Percentiles rank a stretch among this genome's conserved stretches.
phyloP scores from a whole-genome alignment of 1,284 basidiomycete species.

The Trichosporon sp. region DNA sequence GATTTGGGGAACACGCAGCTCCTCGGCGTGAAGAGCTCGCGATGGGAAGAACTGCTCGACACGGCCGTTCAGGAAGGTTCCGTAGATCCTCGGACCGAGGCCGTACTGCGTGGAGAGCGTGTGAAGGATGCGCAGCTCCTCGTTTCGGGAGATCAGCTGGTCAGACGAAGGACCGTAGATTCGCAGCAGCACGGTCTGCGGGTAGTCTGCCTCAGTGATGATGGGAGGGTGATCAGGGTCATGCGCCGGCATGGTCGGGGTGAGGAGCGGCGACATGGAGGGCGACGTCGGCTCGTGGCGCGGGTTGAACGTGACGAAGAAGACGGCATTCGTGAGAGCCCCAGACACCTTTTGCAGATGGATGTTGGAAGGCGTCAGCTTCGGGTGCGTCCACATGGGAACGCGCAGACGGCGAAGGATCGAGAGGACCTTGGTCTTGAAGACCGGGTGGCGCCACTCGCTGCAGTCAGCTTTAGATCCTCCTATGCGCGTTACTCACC shows the following conservation, averaged over 20 bases:
- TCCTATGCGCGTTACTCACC: conserved; percentile 61
- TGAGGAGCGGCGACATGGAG: conserved; percentile 53
- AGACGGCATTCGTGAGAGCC: conserved; percentile 89
- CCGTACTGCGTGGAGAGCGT: conserved; percentile 79
- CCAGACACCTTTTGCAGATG: conserved; percentile 81
- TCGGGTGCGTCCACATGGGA: conserved; percentile 55
- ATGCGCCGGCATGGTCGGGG: conserved; percentile 51
- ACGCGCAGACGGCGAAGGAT: conserved; percentile 48
- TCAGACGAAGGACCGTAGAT: conserved; percentile 87
- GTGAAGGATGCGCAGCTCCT: conserved; percentile 82
- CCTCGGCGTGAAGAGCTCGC: conserved; percentile 70
- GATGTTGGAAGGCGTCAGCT: conserved; percentile 59
- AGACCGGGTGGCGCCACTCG: conserved; percentile 54
- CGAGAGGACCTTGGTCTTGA: conserved; percentile 54
- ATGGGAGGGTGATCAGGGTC: conserved; percentile 46
- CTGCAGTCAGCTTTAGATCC: conserved; percentile 23
- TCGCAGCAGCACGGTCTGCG: conserved; percentile 75
- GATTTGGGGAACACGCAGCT: conserved; percentile 72
- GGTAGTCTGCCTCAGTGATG: conserved; percentile 46
- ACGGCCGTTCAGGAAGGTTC: conserved; percentile 89
- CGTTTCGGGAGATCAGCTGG: conserved; percentile 77
- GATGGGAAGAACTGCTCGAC: conserved; percentile 92
- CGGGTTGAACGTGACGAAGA: conserved; percentile 71
- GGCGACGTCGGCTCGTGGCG: conserved; percentile 48
- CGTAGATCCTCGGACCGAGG: conserved; percentile 87